These are phyloP conservation scores for Ilyonectria destructans DNA, from an alignment of 2,329 filamentous ascomycete species.

Conservation along the genomic window DNA sequence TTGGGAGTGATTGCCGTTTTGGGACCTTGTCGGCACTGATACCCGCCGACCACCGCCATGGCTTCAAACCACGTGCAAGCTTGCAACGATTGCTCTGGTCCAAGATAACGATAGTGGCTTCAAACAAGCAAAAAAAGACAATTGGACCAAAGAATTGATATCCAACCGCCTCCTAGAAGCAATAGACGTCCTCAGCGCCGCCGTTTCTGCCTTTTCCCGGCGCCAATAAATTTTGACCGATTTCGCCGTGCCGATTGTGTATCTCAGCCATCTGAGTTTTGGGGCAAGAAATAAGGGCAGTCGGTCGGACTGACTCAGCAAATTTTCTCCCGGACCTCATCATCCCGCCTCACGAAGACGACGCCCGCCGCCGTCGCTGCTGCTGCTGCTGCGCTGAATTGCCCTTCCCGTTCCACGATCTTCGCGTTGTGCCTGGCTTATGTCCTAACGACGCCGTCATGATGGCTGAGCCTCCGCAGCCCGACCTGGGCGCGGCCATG, in stretches of 20 bases:
- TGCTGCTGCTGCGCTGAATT: conserved; percentile 38
- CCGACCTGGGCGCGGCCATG: conserved; percentile 54
- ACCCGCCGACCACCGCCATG: conserved; percentile 29
- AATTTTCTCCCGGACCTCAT: conserved; percentile 59
- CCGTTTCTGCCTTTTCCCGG: conserved; percentile 42
- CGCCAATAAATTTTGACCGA: conserved; percentile 42
- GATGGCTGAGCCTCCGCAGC: conserved; percentile 61
- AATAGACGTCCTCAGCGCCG: background rate
- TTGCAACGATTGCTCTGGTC: conserved; percentile 17
- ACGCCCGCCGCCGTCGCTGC: conserved; percentile 42
- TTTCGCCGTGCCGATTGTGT: conserved; percentile 56
- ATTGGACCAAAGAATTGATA: conserved; percentile 4
- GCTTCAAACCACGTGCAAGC: conserved; percentile 26
- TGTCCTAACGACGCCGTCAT: conserved; percentile 53
- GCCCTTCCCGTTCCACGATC: conserved; percentile 39
- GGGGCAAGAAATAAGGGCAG: conserved; percentile 61
- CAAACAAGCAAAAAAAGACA: conserved; percentile 15
- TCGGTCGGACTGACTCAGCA: conserved; percentile 58
- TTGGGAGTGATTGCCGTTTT: conserved; percentile 18
- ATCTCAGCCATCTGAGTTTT: conserved; percentile 56
- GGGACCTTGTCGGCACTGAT: conserved; percentile 29
- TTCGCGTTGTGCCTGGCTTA: conserved; percentile 44
- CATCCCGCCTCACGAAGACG: conserved; percentile 46
- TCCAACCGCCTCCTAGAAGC: background rate
- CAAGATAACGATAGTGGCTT: conserved; percentile 12